Evolutionary conservation across 2,329 filamentous ascomycete genomes (phyloP), one percentile per base, ranked within the genome.

Genomic region (Aureobasidium pullulans): DNA sequence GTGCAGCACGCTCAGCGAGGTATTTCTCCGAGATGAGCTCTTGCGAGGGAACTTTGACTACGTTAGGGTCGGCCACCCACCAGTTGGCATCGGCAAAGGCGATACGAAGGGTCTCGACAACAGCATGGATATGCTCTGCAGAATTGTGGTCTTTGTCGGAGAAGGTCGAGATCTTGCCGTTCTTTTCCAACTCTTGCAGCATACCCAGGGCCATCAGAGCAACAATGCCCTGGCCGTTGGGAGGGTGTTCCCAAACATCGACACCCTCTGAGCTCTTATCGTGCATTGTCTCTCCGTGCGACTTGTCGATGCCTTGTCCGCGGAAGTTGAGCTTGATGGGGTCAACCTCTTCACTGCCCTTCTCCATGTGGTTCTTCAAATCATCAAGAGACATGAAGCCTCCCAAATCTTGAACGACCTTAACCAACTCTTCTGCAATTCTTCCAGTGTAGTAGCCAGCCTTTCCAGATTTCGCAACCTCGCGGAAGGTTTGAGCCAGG

Each of bases 201-300:
- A 97, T 96, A 1, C 94, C 94, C 0, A 99, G 79, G 0, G 94
- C 89, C 87, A 97, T 96, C 34, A 97, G 77, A 0, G 94, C 94
- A 2, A 97, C 89, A 64, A 97, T 92, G 1, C 94, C 94, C 74
- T 97, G 94, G 0, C 94, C 92, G 67, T 97, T 97, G 8, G 94
- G 94, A 37, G 93, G 92, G 70, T 97, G 93, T 70, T 99, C 94
- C 93, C 93, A 97, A 0, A 99, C 77, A 69, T 96, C 86, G 43
- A 96, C 81, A 9, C 85, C 84, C 11, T 77, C 72, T 4, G 73
- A 70, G 16, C 77, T 68, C 39, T 72, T 68, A 36, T 74, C 75
- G 39, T 78, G 72, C 8, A 77, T 75, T 56, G 75, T 75, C 40
- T 73, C 63, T 8, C 70, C 71, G 40, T 80, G 78, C 0, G 71